Evolutionary conservation across 495 filamentous ascomycete species (phyloP).

Genomic region (Annulohypoxylon maeteangense): DNA sequence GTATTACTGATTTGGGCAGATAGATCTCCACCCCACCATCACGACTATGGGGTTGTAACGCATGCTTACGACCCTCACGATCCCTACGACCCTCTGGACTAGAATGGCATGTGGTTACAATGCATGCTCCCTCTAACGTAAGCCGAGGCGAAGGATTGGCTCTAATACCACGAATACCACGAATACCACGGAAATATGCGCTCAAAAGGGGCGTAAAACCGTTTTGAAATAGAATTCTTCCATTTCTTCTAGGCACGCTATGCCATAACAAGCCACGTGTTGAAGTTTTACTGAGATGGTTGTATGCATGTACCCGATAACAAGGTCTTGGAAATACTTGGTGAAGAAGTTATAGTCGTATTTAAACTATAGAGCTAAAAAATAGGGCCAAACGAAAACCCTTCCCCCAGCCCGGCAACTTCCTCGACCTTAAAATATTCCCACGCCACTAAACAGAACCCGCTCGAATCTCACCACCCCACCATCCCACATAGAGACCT

Average conservation of each 20-base stretch:
- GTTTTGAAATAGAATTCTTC: neutral
- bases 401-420: neutral
- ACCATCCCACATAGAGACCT: neutral
- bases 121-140: conserved; percentile 13
- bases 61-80: conserved; percentile 1
- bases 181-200: conserved; percentile 2
- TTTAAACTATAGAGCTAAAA: neutral
- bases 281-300: conserved; percentile 1
- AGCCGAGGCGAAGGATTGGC: conserved; percentile 8
- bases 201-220: neutral
- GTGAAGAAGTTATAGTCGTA: neutral
- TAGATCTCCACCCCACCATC: conserved; percentile 3
- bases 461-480: neutral
- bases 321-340: neutral
- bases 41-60: neutral
- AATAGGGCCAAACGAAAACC: neutral
- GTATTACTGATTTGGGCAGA: neutral
- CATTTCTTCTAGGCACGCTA: neutral
- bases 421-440: neutral
- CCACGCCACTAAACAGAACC: neutral
- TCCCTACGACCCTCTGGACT: neutral
- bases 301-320: neutral
- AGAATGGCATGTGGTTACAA: conserved; percentile 8
- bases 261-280: conserved; percentile 2
- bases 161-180: neutral